A percentile compares a stretch with the other conserved stretches of the same genome.
These are phyloP conservation scores for Hyaloperonospora arabidopsidis DNA, from an alignment of 352 stramenopile genomes.

Conservation along the genomic window DNA sequence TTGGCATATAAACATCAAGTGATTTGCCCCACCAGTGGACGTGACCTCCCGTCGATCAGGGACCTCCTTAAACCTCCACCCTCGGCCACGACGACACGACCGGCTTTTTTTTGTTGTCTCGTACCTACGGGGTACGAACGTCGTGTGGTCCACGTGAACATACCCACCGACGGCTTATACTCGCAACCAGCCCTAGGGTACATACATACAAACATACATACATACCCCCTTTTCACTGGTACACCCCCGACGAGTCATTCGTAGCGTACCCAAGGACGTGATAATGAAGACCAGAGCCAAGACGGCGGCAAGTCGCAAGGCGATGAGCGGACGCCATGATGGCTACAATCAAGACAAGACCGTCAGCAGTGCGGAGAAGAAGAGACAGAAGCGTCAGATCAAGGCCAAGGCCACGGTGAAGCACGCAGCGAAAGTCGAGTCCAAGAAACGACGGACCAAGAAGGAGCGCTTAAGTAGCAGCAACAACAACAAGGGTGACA, in stretches of 20 bases:
- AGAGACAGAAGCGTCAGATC: constrained; percentile 39
- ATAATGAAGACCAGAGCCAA: no score
- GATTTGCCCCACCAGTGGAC: constrained; percentile 2
- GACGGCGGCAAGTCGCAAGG: constrained; percentile 32
- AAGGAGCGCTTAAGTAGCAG: background rate
- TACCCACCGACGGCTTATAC: no score
- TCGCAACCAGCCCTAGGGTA: no score
- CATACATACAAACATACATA: no score
- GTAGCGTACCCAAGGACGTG: no score
- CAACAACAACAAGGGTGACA: constrained; percentile 24
- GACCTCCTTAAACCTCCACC: no score
- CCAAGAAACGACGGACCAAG: constrained; percentile 26
- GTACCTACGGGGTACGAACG: no score
- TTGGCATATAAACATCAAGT: constrained; percentile 12
- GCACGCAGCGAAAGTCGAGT: constrained; percentile 36
- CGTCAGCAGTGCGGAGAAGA: constrained; percentile 33
- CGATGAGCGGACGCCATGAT: constrained; percentile 24
- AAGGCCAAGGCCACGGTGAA: constrained; percentile 54
- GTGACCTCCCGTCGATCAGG: constrained; percentile 11
- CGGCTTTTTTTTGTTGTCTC: constrained; percentile 2
- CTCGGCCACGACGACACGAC: background rate
- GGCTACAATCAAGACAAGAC: constrained; percentile 30
- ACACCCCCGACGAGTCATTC: no score
- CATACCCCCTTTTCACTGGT: no score
- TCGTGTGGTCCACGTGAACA: no score